phyloP scores from a whole-genome alignment of 164 flowering plant species.

The Macadamia tetraphylla region DNA sequence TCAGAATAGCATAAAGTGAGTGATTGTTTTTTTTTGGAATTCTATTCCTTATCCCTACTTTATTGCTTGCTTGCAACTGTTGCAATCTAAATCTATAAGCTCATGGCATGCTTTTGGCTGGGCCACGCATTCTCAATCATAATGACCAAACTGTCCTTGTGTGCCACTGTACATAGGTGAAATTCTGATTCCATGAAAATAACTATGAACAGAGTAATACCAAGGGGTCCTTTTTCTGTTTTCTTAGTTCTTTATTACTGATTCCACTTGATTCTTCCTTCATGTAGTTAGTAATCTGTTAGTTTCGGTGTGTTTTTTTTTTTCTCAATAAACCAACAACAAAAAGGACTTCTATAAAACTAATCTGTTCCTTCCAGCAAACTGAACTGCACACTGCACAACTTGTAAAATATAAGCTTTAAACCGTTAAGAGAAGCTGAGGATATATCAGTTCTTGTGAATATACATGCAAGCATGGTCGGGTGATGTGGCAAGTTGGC shows the following conservation, averaged over 20 bases:
- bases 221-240: too few relatives aligned
- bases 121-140: not conserved
- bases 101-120: conserved; percentile 1
- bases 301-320: too few relatives aligned
- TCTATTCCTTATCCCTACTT: conserved; percentile 27
- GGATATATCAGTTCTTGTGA: conserved; percentile 4
- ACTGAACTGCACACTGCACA: not conserved
- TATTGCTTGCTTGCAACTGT: conserved; percentile 46
- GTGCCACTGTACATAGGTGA: not conserved
- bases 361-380: too few relatives aligned
- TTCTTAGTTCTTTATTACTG: too few relatives aligned
- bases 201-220: too few relatives aligned
- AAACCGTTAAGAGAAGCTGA: not conserved
- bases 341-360: too few relatives aligned
- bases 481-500: conserved; percentile 29
- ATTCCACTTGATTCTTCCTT: too few relatives aligned
- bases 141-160: not conserved
- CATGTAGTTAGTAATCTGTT: too few relatives aligned
- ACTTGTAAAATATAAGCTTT: not conserved
- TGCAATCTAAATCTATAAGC: conserved; percentile 12
- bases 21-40: conserved; percentile 33
- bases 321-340: too few relatives aligned
- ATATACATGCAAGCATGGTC: conserved; percentile 15
- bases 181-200: not conserved
- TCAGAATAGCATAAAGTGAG: conserved; percentile 62